A percentile compares a stretch with the other conserved stretches of the same genome.
These are phyloP conservation scores for Fusarium anguioides DNA, from an alignment of 2,329 filamentous ascomycete genomes.

Conservation along the genomic window DNA sequence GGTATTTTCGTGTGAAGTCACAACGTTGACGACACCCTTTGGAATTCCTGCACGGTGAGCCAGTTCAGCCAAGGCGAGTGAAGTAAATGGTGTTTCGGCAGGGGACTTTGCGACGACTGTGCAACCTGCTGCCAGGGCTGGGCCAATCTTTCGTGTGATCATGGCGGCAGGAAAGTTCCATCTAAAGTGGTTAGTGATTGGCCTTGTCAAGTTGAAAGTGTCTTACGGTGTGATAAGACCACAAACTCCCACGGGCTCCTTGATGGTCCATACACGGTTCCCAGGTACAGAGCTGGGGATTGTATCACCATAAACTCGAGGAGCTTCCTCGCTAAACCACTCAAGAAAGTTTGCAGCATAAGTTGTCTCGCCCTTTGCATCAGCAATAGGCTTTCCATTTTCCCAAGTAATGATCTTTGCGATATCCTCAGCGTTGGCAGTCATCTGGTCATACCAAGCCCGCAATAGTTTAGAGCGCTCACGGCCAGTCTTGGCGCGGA, in stretches of 20 bases:
- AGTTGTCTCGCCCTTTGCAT: constrained; percentile 76
- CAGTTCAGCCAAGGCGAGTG: constrained; percentile 87
- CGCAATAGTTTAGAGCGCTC: constrained; percentile 79
- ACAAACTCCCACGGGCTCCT: constrained; percentile 86
- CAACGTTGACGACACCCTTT: constrained; percentile 88
- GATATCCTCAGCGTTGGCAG: constrained; percentile 82
- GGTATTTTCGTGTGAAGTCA: constrained; percentile 84
- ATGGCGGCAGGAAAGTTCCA: constrained; percentile 90
- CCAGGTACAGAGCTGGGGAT: constrained; percentile 76
- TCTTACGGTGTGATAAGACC: constrained; percentile 79
- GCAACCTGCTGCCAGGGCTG: constrained; percentile 91
- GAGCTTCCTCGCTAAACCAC: constrained; percentile 85
- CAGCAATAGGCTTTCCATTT: constrained; percentile 85
- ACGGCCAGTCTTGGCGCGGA: constrained; percentile 77
- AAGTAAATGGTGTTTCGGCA: constrained; percentile 90
- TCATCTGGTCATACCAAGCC: constrained; percentile 84
- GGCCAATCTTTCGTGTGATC: constrained; percentile 76
- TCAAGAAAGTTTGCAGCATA: constrained; percentile 82
- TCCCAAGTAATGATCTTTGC: constrained; percentile 88
- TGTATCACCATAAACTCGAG: constrained; percentile 77
- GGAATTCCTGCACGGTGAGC: constrained; percentile 89
- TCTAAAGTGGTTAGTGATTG: constrained; percentile 45
- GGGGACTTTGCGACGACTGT: constrained; percentile 94
- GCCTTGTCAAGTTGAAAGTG: fast-evolving
- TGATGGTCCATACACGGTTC: constrained; percentile 81